Percentiles rank a stretch among this genome's conserved stretches.
Evolutionary conservation across 2,329 filamentous ascomycete genomes (phyloP).

Genomic region (Sarocladium strictum): DNA sequence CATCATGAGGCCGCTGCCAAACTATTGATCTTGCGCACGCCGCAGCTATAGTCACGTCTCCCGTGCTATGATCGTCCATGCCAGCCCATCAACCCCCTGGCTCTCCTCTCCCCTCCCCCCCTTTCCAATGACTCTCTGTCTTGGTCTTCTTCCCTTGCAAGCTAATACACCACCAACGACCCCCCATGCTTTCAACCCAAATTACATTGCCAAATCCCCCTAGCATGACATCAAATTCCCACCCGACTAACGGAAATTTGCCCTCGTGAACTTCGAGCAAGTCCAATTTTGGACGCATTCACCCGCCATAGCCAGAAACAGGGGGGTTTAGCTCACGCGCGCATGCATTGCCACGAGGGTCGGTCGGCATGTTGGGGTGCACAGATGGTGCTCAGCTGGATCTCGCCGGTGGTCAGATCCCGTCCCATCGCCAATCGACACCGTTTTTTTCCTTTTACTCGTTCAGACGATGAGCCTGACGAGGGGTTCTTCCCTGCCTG

Average conservation of each 20-base stretch:
- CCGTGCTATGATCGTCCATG: constrained; percentile 1
- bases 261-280: not conserved
- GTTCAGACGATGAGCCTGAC: no score
- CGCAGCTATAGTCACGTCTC: not conserved
- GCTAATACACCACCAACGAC: no score
- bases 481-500: no score
- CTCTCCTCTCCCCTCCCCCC: not conserved
- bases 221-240: constrained; percentile 8
- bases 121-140: not conserved
- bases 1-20: not conserved
- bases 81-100: not conserved
- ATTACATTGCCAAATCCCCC: not conserved
- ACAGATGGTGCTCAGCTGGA: no score
- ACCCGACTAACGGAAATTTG: not conserved
- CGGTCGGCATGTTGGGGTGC: not conserved
- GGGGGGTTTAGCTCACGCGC: not conserved
- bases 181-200: no score
- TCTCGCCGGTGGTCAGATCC: no score
- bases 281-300: no score
- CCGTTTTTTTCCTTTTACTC: no score
- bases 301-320: no score
- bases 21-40: no score
- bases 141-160: not conserved
- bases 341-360: not conserved
- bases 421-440: no score